These are phyloP conservation scores for Penicillium tannophilum DNA, from an alignment of 495 filamentous ascomycete genomes.

Conservation along the genomic window DNA sequence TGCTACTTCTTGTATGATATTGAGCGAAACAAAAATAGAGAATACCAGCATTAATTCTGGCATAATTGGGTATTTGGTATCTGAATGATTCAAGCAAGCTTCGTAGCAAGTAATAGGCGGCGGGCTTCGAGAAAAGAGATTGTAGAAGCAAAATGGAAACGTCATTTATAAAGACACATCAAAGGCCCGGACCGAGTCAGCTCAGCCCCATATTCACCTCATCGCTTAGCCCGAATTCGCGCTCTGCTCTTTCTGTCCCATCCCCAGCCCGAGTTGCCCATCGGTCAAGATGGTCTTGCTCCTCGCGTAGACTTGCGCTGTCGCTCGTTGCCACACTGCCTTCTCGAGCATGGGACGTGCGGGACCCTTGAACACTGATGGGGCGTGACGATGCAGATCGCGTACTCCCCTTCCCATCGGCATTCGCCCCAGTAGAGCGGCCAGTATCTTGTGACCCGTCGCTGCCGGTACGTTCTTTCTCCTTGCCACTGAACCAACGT, in stretches of 20 bases:
- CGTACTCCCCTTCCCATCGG: conserved; percentile 15
- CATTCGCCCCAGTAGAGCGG: conserved; percentile 23
- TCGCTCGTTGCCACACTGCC: conserved; percentile 45
- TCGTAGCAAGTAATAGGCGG: conserved; percentile 3
- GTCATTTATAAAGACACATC: not conserved
- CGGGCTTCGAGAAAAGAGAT: not conserved
- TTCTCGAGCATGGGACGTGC: conserved; percentile 31
- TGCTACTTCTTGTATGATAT: not conserved
- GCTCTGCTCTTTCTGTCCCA: conserved; percentile 45
- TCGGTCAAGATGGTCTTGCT: conserved; percentile 47
- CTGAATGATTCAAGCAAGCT: not conserved
- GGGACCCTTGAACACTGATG: conserved; percentile 36
- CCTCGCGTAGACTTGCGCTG: conserved; percentile 43
- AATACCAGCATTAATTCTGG: not conserved
- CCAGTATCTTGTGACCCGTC: conserved; percentile 24
- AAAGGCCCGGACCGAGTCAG: conserved; percentile 25
- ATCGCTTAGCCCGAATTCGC: conserved; percentile 52
- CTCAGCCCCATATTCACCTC: conserved; percentile 58
- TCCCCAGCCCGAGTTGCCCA: conserved; percentile 44
- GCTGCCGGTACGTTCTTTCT: conserved; percentile 33
- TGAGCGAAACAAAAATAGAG: not conserved
- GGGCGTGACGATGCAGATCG: conserved; percentile 34
- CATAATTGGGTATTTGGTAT: not conserved
- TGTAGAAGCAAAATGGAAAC: not conserved
- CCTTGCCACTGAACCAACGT: conserved; percentile 48